Evolutionary conservation across 305 asterid species (phyloP).

Genomic region (Petunia hybrid): DNA sequence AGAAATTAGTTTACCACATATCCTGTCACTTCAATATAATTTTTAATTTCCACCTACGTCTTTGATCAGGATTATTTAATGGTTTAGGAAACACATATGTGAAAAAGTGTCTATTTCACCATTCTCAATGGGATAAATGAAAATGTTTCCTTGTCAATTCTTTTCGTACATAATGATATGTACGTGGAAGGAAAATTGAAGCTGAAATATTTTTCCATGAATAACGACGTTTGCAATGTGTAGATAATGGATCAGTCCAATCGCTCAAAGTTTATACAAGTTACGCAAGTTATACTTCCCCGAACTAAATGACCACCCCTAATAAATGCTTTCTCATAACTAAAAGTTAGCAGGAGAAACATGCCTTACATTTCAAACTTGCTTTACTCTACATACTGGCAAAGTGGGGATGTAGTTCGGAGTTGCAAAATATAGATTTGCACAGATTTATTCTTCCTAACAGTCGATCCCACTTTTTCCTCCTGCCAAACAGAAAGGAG

Average conservation of each 20-base stretch:
- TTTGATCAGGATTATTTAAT: not conserved
- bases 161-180: no score
- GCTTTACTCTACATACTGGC: not conserved
- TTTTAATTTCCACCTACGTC: not conserved
- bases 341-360: not conserved
- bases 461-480: not conserved
- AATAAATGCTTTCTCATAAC: slow-evolving; percentile 19
- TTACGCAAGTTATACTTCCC: no score
- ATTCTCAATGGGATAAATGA: not conserved
- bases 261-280: no score
- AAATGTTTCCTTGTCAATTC: slow-evolving; percentile 6
- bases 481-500: not conserved
- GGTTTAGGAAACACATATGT: not conserved
- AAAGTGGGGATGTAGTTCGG: slow-evolving; percentile 19
- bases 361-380: not conserved
- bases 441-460: not conserved
- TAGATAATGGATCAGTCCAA: no score
- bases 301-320: not conserved
- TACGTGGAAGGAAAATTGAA: no score
- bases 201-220: no score
- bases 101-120: not conserved
- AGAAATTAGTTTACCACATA: not conserved
- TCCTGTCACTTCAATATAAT: not conserved
- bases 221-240: no score
- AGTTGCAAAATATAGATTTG: not conserved